Base-by-base conservation (phyloP, 2,329 filamentous ascomycete species). In the Pestalotiopsis sp. region DNA sequence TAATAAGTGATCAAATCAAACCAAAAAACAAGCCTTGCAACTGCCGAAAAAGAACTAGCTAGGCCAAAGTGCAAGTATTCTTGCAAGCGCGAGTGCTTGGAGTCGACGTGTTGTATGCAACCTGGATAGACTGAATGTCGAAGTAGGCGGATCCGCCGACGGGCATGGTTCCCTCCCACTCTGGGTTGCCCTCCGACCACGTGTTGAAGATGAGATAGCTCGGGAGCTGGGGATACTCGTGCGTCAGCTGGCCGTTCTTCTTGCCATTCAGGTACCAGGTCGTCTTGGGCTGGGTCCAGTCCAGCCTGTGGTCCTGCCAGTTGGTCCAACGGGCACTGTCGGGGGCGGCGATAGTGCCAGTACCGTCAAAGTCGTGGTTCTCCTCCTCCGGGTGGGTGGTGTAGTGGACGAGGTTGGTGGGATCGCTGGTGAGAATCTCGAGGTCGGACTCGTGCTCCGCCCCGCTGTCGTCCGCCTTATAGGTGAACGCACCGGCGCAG, bases 261-360 rank as follows among this genome's bases (percentile, higher is more conserved):
- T 22, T 61, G 24, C 58, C 58, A n/a, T 61, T 61, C 13, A 61
- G 58, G 30, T 61, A 61, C 58, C 58, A 61, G 35, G 58, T 61
- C 30, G 58, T 38, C 58, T 61, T 35, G 58, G 58, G 58, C 17
- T 61, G 58, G 4, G 58, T 61, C 58, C 58, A 61, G 58, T 61
- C 58, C 14, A 61, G 24, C 17, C 58, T 30, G 58, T 61, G 58
- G 11, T 61, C 58, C 58, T 61, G 58, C 26, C 26, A 61, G 24
- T 39, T 61, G 58, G 24, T 61, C 58, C 58, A 61, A 13, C 30
- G 10, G 35, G 10, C 13, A n/a, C 58, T 20, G 30, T 61, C 58
- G 3, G 11, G 14, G 4, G 24, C 26, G 26, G 14, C 58, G 30
- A 61, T 61, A 2, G 58, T n/a, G 30, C 38, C 38, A 14, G 13